Evolutionary conservation across 2,329 filamentous ascomycete species (phyloP).

Genomic region (Domatiomyces globalis): DNA sequence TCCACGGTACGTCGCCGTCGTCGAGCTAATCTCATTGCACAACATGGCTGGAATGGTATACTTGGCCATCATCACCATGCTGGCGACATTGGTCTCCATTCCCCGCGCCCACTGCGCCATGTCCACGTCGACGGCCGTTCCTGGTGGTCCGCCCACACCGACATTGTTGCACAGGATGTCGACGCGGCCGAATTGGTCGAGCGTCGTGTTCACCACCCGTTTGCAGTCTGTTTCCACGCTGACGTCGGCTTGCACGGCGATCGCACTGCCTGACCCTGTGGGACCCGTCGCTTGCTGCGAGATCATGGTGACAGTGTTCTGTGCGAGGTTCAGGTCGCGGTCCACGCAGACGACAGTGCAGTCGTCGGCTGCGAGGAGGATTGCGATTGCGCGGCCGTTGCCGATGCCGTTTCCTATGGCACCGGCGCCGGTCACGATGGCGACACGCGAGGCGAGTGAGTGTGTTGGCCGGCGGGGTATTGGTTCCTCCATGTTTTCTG

Average conservation of each 20-base stretch:
- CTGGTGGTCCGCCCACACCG: conserved; percentile 44
- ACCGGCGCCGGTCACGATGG: conserved; percentile 48
- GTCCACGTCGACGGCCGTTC: conserved; percentile 48
- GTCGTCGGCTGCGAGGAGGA: conserved; percentile 46
- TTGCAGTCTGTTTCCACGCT: conserved; percentile 40
- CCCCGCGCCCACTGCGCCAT: conserved; percentile 43
- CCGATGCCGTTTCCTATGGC: conserved; percentile 44
- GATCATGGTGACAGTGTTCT: conserved; percentile 42
- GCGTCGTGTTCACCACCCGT: conserved; percentile 25
- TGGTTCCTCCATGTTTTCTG: not conserved
- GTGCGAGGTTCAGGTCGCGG: conserved; percentile 35
- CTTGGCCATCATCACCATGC: conserved; percentile 52
- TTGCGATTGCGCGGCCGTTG: conserved; percentile 44
- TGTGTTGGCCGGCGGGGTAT: conserved; percentile 12
- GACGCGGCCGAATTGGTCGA: conserved; percentile 39
- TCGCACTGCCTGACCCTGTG: conserved; percentile 14
- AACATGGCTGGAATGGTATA: conserved; percentile 47
- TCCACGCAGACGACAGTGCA: conserved; percentile 47
- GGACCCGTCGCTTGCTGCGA: conserved; percentile 26
- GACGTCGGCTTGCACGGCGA: conserved; percentile 41
- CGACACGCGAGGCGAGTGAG: conserved; percentile 18
- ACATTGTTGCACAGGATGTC: conserved; percentile 55
- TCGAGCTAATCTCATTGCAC: conserved; percentile 29
- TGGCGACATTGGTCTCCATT: conserved; percentile 48
- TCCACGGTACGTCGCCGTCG: conserved; percentile 24